phyloP scores from a whole-genome alignment of 2,329 filamentous ascomycete species.

The Calonectria naviculata region DNA sequence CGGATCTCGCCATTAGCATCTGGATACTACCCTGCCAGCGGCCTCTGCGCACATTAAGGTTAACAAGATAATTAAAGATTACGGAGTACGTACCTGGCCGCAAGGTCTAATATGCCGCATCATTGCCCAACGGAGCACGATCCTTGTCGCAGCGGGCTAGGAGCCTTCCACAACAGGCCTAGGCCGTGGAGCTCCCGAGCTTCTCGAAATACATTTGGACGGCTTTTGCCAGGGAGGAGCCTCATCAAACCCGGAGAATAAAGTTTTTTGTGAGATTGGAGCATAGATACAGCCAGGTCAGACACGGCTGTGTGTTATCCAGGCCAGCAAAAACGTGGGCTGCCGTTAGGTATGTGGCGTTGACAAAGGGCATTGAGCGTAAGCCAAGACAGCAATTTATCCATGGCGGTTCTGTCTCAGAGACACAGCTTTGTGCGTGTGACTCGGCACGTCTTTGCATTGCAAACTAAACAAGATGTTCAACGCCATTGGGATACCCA shows the following conservation, averaged over 20 bases:
- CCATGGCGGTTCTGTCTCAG: neutral
- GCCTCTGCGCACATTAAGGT: neutral
- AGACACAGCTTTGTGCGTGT: neutral
- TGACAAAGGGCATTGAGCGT: neutral
- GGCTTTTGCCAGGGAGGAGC: neutral
- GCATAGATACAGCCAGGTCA: neutral
- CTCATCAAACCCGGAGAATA: neutral
- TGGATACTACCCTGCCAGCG: neutral
- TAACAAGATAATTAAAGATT: slow-evolving; percentile 4
- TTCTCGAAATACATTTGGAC: neutral
- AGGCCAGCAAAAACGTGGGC: neutral
- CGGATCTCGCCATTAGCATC: neutral
- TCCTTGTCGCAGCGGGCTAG: neutral
- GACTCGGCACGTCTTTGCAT: neutral
- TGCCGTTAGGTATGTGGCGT: too few relatives aligned
- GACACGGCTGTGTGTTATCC: too few relatives aligned
- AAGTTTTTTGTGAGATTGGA: neutral
- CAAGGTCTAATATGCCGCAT: neutral
- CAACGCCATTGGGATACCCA: neutral
- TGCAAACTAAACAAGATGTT: neutral
- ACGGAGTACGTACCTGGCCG: neutral
- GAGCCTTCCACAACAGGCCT: neutral
- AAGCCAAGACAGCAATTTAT: neutral
- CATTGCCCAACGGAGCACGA: neutral
- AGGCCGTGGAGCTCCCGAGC: neutral